These are phyloP conservation scores for Petrea volubilis DNA, from an alignment of 257 asterid genomes.

Conservation along the genomic window DNA sequence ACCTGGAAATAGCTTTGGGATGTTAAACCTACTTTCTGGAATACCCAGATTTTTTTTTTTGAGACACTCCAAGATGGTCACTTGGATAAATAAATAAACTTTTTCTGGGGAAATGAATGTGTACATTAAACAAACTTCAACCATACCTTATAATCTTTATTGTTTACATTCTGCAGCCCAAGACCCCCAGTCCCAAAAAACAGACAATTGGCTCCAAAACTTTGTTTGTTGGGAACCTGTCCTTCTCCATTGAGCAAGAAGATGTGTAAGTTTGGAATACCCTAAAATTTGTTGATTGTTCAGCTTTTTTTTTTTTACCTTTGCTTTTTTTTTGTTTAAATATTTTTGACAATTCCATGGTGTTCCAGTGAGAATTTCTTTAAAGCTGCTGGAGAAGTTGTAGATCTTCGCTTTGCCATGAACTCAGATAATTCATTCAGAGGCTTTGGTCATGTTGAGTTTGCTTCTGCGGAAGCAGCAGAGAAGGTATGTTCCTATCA, in stretches of 20 bases:
- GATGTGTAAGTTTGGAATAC: too few species aligned
- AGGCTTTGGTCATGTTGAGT: slow-evolving; percentile 94
- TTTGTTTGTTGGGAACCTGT: too few species aligned
- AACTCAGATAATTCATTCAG: slow-evolving; percentile 52
- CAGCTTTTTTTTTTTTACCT: not conserved
- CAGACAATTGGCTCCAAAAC: too few species aligned
- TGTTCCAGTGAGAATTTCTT: slow-evolving; percentile 66
- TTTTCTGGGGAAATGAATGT: slow-evolving; percentile 6
- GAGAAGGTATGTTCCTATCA: slow-evolving; percentile 46
- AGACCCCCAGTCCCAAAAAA: too few species aligned
- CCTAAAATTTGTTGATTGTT: not conserved
- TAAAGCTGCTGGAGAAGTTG: slow-evolving; percentile 70
- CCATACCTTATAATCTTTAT: too few species aligned
- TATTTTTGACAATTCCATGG: not conserved
- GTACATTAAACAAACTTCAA: not conserved
- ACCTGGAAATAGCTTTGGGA: not conserved
- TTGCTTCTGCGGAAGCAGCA: slow-evolving; percentile 72
- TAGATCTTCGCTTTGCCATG: slow-evolving; percentile 63
- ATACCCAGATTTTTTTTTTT: not conserved
- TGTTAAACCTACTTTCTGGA: slow-evolving; percentile 5
- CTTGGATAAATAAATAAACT: not conserved
- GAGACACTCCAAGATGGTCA: not conserved
- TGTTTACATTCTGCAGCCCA: too few species aligned
- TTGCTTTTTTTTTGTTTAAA: not conserved
- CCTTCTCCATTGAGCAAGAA: too few species aligned